A percentile compares a stretch with the other conserved stretches of the same genome.
phyloP scores from a whole-genome alignment of 2,329 filamentous ascomycete genomes.

The Neonectria hederae region DNA sequence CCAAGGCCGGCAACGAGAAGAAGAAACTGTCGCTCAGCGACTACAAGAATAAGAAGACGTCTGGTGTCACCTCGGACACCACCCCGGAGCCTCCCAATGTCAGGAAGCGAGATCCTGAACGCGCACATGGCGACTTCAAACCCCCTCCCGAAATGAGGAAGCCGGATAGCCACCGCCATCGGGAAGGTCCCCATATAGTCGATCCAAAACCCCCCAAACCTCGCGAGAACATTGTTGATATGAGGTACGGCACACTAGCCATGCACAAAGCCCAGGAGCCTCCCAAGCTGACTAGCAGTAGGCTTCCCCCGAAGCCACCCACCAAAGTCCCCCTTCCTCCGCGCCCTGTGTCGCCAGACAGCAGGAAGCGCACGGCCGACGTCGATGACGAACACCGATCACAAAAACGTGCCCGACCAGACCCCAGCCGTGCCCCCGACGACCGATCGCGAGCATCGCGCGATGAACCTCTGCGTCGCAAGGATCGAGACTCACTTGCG shows the following conservation, averaged over 20 bases:
- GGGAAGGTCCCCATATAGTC: slow-evolving; percentile 35
- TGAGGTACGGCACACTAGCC: slow-evolving; percentile 38
- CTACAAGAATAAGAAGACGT: slow-evolving; percentile 65
- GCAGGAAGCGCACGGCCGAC: slow-evolving; percentile 59
- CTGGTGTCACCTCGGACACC: slow-evolving; percentile 47
- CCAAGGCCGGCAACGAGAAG: slow-evolving; percentile 56
- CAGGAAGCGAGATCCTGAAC: slow-evolving; percentile 47
- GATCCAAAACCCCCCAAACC: slow-evolving; percentile 46
- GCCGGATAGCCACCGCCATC: slow-evolving; percentile 37
- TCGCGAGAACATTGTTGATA: slow-evolving; percentile 44
- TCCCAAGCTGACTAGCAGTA: slow-evolving; percentile 35
- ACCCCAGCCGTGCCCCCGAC: slow-evolving; percentile 46
- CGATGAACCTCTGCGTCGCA: slow-evolving; percentile 47
- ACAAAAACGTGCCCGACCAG: slow-evolving; percentile 58
- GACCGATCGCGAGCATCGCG: slow-evolving; percentile 46
- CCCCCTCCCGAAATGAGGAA: slow-evolving; percentile 36
- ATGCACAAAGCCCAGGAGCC: background rate
- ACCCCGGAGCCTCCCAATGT: slow-evolving; percentile 48
- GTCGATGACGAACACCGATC: slow-evolving; percentile 55
- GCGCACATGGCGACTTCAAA: slow-evolving; percentile 39
- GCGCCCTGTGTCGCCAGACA: slow-evolving; percentile 54
- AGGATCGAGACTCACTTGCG: slow-evolving; percentile 43
- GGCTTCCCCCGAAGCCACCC: slow-evolving; percentile 51
- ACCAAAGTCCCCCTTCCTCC: slow-evolving; percentile 45
- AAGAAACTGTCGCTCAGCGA: slow-evolving; percentile 69